These are phyloP conservation scores for Henckelia pumila DNA, from an alignment of 257 asterid species.

Conservation along the genomic window DNA sequence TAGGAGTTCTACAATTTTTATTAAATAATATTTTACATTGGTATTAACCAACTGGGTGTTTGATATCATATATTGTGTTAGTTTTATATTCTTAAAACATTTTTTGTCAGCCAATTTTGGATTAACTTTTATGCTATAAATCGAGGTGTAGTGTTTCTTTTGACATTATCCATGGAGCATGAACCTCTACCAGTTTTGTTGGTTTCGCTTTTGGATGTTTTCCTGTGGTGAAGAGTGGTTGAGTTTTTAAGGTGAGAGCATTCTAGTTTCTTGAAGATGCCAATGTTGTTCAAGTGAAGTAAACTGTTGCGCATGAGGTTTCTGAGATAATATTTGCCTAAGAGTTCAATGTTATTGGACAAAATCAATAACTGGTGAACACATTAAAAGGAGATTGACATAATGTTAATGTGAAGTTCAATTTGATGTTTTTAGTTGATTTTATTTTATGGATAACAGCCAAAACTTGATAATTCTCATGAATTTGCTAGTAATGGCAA, in stretches of 20 bases:
- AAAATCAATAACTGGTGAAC: neutral
- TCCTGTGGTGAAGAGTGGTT: neutral
- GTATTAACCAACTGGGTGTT: neutral
- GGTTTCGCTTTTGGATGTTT: neutral
- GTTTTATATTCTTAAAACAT: neutral
- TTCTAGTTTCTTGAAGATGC: too few relatives aligned
- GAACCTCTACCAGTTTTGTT: neutral
- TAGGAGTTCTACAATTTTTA: too few relatives aligned
- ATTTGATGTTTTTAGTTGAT: neutral
- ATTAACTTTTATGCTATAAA: too few relatives aligned
- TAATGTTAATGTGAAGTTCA: neutral
- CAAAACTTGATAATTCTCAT: neutral
- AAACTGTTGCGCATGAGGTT: neutral
- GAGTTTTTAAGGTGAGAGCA: neutral
- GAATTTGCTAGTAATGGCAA: conserved; percentile 18
- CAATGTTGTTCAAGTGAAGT: neutral
- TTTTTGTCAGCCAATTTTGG: too few relatives aligned
- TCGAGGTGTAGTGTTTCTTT: too few relatives aligned
- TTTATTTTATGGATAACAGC: neutral
- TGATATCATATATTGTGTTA: neutral
- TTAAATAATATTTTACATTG: too few relatives aligned
- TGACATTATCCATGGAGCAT: neutral
- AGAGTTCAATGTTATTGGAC: neutral
- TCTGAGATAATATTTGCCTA: neutral
- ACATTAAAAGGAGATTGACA: neutral